phyloP scores from a whole-genome alignment of 306 rosid species.

The Prosopis cineraria region DNA sequence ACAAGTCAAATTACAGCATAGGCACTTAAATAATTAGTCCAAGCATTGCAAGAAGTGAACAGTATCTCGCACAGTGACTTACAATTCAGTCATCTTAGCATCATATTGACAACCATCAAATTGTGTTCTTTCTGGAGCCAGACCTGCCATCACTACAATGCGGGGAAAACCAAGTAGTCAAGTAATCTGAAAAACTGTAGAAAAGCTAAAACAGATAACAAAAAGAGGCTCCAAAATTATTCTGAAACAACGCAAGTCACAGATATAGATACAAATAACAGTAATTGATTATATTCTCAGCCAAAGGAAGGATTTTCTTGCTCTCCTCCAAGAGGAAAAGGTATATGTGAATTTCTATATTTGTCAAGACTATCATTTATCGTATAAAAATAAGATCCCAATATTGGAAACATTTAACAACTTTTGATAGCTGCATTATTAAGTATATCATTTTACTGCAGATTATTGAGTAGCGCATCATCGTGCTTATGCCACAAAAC shows the following conservation, averaged over 20 bases:
- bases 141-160: conserved; percentile 76
- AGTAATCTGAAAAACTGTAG: not conserved
- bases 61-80: conserved; percentile 23
- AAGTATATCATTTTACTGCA: too few relatives aligned
- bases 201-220: not conserved
- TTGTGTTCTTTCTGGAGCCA: conserved; percentile 87
- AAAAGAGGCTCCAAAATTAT: not conserved
- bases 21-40: not conserved
- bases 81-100: conserved; percentile 86
- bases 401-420: not conserved
- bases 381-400: not conserved
- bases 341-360: too few relatives aligned
- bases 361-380: too few relatives aligned
- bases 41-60: not conserved
- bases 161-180: not conserved
- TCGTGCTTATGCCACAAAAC: not conserved
- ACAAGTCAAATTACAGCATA: conserved; percentile 21
- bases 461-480: too few relatives aligned
- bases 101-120: conserved; percentile 87
- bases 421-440: not conserved
- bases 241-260: too few relatives aligned
- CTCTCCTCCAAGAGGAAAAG: too few relatives aligned
- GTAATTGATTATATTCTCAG: too few relatives aligned
- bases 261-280: too few relatives aligned
- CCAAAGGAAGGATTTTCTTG: too few relatives aligned